A percentile compares a stretch with the other conserved stretches of the same genome.
These are phyloP conservation scores for Raphanus sativus DNA, from an alignment of 345 rosid genomes.

Conservation along the genomic window DNA sequence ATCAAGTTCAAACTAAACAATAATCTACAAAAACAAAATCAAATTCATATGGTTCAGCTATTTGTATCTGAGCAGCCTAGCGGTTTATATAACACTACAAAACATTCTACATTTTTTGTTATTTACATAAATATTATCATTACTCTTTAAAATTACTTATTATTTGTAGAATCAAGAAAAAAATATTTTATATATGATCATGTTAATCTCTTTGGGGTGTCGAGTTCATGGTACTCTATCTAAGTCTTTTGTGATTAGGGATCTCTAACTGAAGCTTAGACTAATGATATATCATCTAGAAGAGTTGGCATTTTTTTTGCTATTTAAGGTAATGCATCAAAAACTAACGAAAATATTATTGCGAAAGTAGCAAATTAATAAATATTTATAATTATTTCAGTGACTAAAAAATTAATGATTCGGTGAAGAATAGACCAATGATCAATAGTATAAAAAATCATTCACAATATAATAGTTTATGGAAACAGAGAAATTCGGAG, in stretches of 20 bases:
- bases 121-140: neutral
- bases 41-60: neutral
- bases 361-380: neutral
- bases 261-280: neutral
- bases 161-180: neutral
- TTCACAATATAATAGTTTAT: conserved; percentile 27
- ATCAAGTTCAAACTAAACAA: too few relatives aligned
- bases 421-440: neutral
- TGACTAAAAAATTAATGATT: neutral
- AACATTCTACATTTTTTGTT: neutral
- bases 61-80: neutral
- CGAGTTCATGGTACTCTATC: neutral
- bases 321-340: neutral
- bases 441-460: conserved; percentile 12
- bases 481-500: conserved; percentile 47
- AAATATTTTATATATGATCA: neutral
- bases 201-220: neutral
- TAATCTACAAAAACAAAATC: neutral
- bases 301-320: neutral
- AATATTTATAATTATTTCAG: neutral
- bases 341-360: neutral
- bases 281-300: neutral
- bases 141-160: neutral
- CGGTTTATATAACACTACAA: neutral
- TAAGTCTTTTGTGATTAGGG: neutral